Evolutionary conservation across 2,329 filamentous ascomycete species (phyloP).

Genomic region (Penicillium sp.): DNA sequence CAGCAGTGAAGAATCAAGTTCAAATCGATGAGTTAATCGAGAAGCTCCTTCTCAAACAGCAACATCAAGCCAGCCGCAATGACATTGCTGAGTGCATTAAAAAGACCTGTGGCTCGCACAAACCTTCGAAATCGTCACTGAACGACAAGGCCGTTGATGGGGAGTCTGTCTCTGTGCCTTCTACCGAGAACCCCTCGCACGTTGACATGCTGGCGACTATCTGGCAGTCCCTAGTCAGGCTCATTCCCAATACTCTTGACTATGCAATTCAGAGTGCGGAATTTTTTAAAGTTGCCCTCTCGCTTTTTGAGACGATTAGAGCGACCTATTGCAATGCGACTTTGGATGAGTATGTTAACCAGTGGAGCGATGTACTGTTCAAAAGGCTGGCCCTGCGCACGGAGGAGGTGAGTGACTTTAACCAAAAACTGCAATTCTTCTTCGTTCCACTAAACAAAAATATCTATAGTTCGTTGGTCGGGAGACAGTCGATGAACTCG

Average conservation of each 20-base stretch:
- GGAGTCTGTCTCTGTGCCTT: conserved; percentile 17
- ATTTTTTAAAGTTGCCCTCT: conserved; percentile 50
- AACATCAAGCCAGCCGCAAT: conserved; percentile 42
- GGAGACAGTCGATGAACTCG: conserved; percentile 48
- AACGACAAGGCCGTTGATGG: conserved; percentile 16
- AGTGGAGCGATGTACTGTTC: conserved; percentile 50
- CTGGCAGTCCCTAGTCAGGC: conserved; percentile 49
- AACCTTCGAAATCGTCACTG: conserved; percentile 32
- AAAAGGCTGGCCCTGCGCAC: conserved; percentile 38
- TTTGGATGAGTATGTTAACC: conserved; percentile 44
- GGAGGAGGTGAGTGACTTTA: conserved; percentile 43
- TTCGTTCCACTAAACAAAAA: no score
- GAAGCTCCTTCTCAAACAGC: conserved; percentile 50
- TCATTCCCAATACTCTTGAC: conserved; percentile 44
- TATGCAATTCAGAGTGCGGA: conserved; percentile 48
- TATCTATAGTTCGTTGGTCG: conserved; percentile 54
- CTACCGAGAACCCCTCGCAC: conserved; percentile 33
- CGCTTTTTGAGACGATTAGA: conserved; percentile 48
- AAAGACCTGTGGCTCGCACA: conserved; percentile 39
- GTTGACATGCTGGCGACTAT: conserved; percentile 49
- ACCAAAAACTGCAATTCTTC: conserved; percentile 14
- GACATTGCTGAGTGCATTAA: conserved; percentile 45
- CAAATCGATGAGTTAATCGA: conserved; percentile 44
- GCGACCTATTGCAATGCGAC: conserved; percentile 42
- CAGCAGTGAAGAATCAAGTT: conserved; percentile 43